Evolutionary conservation across 768 basidiomycete genomes (phyloP), one percentile per base, ranked within the genome.

Genomic region (Coprinellus micaceus): DNA sequence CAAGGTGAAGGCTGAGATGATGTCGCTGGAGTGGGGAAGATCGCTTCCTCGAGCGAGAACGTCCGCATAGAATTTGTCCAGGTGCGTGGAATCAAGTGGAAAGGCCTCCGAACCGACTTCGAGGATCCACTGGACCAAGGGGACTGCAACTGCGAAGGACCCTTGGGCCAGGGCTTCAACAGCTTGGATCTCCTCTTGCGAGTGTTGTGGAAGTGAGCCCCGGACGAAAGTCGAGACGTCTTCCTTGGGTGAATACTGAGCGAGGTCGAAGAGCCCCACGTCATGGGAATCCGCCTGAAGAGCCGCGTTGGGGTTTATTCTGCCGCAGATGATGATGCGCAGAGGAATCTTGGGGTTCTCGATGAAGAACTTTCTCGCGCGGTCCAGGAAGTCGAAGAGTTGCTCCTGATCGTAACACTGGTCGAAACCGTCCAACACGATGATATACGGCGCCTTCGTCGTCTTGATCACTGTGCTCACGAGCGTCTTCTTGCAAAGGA

Each of bases 391-490:
- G 12, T 61, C 47, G 2, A 46, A 37, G 11, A 62, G 59, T 12
- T 28, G 28, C 1, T 54, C 52, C 11, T 52, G 12, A 15, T 52
- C 56, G 11, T 33, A 13, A 36, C 64, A 65, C 51, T 63, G 59
- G 19, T 65, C 63, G 25, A 64, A 43, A 5, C 61, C 63, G 48
- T 64, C 63, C n/a, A 64, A 29, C 28, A 64, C 43, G 26, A 61
- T 56, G 15, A 58, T 11, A 17, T 44, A 52, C 4, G 52, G 17
- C 43, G n/a, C 24, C 30, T 26, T 13, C 6, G 10, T 24, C 43
- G n/a, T 25, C 37, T 17, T 13, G 3, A 5, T 29, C 9, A 39
- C 4, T 47, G 24, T 7, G 40, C 17, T 24, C 17, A 29, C 5
- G 53, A 33, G 1, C 61, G 22, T 30, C 1, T 26, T 19, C 28